These are phyloP conservation scores for Saccharomyces pastorianus DNA, from an alignment of 1,139 yeast genomes.

Conservation along the genomic window DNA sequence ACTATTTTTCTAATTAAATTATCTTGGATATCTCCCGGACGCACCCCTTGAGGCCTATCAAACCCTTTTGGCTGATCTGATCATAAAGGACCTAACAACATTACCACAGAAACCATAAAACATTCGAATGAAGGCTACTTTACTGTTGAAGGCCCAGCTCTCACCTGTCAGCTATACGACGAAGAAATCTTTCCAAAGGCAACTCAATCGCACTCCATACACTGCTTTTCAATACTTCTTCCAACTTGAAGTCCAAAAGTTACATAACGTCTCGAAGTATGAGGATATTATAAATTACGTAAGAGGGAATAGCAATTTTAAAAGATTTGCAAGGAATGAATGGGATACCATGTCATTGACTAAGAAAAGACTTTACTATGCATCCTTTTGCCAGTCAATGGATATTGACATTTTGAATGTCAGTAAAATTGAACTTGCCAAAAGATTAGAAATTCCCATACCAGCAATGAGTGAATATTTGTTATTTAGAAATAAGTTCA, in stretches of 20 bases:
- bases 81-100: not conserved
- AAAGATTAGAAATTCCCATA: constrained; percentile 17
- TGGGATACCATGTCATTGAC: constrained; percentile 21
- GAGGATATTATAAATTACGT: constrained; percentile 7
- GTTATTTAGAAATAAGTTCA: constrained; percentile 19
- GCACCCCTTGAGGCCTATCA: not conserved
- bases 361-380: constrained; percentile 18
- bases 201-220: constrained; percentile 10
- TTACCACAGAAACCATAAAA: not conserved
- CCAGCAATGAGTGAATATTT: constrained; percentile 22
- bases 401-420: constrained; percentile 10
- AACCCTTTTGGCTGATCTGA: not conserved
- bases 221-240: constrained; percentile 22
- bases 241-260: constrained; percentile 12
- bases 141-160: not conserved
- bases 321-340: constrained; percentile 15
- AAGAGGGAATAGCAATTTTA: constrained; percentile 13
- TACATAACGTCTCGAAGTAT: constrained; percentile 1
- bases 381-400: constrained; percentile 17
- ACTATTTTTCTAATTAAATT: not conserved
- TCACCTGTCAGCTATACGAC: not conserved
- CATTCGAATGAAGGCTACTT: not conserved
- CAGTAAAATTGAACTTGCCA: constrained; percentile 18
- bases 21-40: not conserved
- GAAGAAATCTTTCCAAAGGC: constrained; percentile 15